Evolutionary conservation across 805 yeast genomes (phyloP).

Genomic region (Ogataea neopini): DNA sequence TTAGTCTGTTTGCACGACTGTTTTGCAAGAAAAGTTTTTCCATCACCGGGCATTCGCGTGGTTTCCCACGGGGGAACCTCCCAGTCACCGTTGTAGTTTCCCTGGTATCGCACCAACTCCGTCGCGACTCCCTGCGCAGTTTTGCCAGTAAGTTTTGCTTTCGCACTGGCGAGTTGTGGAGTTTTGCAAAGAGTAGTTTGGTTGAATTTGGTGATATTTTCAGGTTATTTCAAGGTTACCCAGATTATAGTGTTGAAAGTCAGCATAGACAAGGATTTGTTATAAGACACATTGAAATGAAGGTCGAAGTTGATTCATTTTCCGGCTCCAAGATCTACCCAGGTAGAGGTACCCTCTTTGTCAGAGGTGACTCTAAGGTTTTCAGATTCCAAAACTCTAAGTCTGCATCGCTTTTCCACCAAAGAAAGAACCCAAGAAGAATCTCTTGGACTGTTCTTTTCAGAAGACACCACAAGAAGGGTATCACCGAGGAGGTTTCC

Average conservation of each 20-base stretch:
- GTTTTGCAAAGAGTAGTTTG: slow-evolving; percentile 3
- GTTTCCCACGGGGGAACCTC: neutral
- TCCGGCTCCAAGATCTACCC: slow-evolving; percentile 99
- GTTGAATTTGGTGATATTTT: neutral
- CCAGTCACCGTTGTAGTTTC: neutral
- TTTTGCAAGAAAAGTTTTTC: slow-evolving; percentile 3
- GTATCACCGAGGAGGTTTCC: slow-evolving; percentile 96
- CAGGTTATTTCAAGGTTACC: neutral
- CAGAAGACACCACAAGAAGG: slow-evolving; percentile 99
- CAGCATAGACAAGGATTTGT: slow-evolving; percentile 12
- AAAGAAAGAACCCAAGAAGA: slow-evolving; percentile 99
- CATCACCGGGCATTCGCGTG: neutral
- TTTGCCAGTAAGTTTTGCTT: neutral
- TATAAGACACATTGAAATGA: slow-evolving; percentile 57
- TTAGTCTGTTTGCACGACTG: neutral
- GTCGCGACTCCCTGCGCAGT: slow-evolving; percentile 1
- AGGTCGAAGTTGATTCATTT: slow-evolving; percentile 99
- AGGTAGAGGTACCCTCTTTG: slow-evolving; percentile 99
- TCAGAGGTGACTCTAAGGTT: slow-evolving; percentile 99
- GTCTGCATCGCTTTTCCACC: slow-evolving; percentile 96
- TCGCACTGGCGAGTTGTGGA: neutral
- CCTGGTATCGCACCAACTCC: neutral
- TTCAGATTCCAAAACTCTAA: slow-evolving; percentile 99
- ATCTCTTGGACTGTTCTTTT: slow-evolving; percentile 98
- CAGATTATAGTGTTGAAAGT: neutral